Evolutionary conservation across 1,284 basidiomycete genomes (phyloP), one percentile per base, ranked within the genome.

Genomic region (Melampsora americana): DNA sequence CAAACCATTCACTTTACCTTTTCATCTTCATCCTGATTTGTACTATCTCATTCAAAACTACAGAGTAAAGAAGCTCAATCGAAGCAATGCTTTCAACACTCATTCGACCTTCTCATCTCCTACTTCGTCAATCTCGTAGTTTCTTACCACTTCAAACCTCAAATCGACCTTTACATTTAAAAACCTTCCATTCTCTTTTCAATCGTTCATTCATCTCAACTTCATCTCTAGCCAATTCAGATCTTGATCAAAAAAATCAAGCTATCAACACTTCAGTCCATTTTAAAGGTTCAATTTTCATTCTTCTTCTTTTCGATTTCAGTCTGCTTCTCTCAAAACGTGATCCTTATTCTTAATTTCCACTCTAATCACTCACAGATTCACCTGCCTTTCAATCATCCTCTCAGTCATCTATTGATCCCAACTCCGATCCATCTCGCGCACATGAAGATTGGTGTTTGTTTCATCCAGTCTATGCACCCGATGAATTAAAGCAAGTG

Each of bases 381-480:
- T 53, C 50, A 53, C 50, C 50, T 12, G 50, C 50, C 14, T 53
- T 53, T 23, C 3, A 18, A 53, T 23, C 16, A 4, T 23, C 50
- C 14, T 3, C 16, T 53, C 23, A 20, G 23, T 23, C 50, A 23
- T 5, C 50, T 53, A 9, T 35, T 9, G 35, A 35, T 53, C 3
- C 50, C 23, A 26, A 53, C 3, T 12, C 18, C 12, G 60, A 61
- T 18, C 60, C 60, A 32, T 32, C 60, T 61, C n/a, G 60, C 2
- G 23, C 60, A 7, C 60, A 61, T 32, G 60, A 61, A 61, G 60
- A 61, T 26, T 61, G 60, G 60, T 61, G 60, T 61, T 32, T 61
- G 18, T 61, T 61, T 61, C 60, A 61, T 61, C 60, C 60, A 7
- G 60, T 61, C 18, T 61, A 61, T 18, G 30, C 5, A 26, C 30